Evolutionary conservation across 2,329 filamentous ascomycete species (phyloP).

Genomic region (Fonsecaea pedrosoi): DNA sequence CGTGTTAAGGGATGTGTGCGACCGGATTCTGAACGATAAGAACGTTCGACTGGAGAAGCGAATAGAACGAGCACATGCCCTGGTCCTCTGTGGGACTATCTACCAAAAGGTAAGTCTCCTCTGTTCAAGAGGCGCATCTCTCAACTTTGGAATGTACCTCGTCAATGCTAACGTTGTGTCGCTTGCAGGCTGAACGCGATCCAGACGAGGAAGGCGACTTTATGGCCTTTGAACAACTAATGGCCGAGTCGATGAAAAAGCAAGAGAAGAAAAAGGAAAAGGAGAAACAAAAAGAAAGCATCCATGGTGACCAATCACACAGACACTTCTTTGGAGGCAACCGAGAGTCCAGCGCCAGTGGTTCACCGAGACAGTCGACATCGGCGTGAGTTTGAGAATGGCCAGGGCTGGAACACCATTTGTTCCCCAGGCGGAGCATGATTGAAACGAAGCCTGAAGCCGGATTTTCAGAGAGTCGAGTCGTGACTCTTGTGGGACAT

Average conservation of each 20-base stretch:
- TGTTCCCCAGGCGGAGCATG: background rate
- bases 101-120: slow-evolving; percentile 73
- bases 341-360: slow-evolving; percentile 6
- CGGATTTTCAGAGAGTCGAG: background rate
- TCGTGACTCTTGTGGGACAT: background rate
- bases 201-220: slow-evolving; percentile 98
- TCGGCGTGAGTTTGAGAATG: background rate
- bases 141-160: background rate
- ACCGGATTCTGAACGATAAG: slow-evolving; percentile 79
- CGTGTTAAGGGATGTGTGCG: slow-evolving; percentile 92
- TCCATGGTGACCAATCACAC: slow-evolving; percentile 1
- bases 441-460: background rate
- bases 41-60: slow-evolving; percentile 83
- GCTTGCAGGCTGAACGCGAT: slow-evolving; percentile 75
- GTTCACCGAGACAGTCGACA: background rate
- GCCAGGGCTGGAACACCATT: background rate
- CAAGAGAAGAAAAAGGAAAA: slow-evolving; percentile 77
- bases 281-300: slow-evolving; percentile 45
- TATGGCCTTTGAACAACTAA: slow-evolving; percentile 97
- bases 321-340: slow-evolving; percentile 3
- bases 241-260: slow-evolving; percentile 94
- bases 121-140: background rate
- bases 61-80: slow-evolving; percentile 85
- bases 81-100: slow-evolving; percentile 87
- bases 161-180: slow-evolving; percentile 6